Base-by-base conservation (phyloP, 441 rosid genomes). In the Erodium moschatum region DNA sequence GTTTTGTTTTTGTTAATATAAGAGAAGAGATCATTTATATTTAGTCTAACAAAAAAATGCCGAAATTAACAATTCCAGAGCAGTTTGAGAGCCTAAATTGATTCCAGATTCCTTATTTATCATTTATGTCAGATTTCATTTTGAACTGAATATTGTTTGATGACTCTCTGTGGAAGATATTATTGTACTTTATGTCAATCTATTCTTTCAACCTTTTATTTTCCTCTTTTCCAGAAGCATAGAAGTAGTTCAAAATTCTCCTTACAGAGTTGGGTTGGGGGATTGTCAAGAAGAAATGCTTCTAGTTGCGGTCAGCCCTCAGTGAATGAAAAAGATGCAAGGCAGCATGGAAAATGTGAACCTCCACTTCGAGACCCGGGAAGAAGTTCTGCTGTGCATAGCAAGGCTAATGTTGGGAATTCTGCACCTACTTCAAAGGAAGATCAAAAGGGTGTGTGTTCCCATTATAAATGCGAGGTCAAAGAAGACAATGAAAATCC, bases 231-330 rank as follows among this genome's bases (percentile, higher is more conserved):
- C 78, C 78, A 85, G 89, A 87, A 79, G 80, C 88, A 87, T 44
- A 79, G 84, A 75, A 79, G 84, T 70, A 68, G 84, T 74, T 74
- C 89, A 27, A 87, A 83, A 69, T 67, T 79, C 76, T 83, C 87
- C 1, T 56, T 81, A 10, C 83, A 80, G 77, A 73, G 80, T 50
- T 81, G 74, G 84, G 82, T 79, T 79, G 85, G 84, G 65, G 81
- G 85, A 20, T 69, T 79, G 79, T 80, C 85, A 8, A 85, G 83
- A 54, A 82, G 75, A 69, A 78, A 65, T 73, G 68, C 76, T 75
- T 77, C 83, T 67, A 70, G 66, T 75, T 72, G 56, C 62, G 58
- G 72, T 67, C 83, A 73, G 66, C 67, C 76, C 0, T 76, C 72
- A 9, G 62, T 33, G 33, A 72, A 27, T 65, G 81, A 81, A 48